Base-by-base conservation (phyloP, 768 basidiomycete species). In the Leccinum pellstonianum region DNA sequence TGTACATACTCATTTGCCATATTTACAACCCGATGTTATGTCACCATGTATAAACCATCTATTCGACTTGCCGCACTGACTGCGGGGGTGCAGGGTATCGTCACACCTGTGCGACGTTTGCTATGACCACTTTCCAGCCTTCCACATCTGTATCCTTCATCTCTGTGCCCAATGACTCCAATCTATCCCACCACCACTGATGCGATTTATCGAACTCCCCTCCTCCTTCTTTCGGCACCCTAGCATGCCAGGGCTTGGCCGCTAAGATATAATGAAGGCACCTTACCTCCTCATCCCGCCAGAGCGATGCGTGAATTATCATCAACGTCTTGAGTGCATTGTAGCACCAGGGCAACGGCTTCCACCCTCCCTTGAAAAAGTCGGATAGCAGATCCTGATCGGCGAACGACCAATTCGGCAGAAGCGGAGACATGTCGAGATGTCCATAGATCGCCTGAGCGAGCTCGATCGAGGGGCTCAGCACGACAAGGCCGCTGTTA, bases 351-450 rank as follows among this genome's bases (percentile, higher is more conserved):
- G 87, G 83, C 43, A 96, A 74, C 3, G 91, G 87, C 56, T 78
- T 81, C 91, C 92, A 95, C 70, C 74, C 85, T 17, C 87, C 89
- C 57, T 80, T 74, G 78, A 96, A 98, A 68, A 86, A 84, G 33
- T 81, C 83, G 1, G 95, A 83, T 29, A 98, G 83, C 31, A 97
- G 81, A 66, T 99, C 96, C 72, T 99, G 96, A 74, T 99, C 96
- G 1, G 93, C 87, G 72, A 98, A 97, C n/a, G 72, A 74, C 77
- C 82, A 87, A 0, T 76, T 76, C 5, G 79, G 60, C 7, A 90
- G 77, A 9, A 80, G 76, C 4, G 83, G 81, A 6, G 82, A 83
- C 4, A 77, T 82, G 55, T 64, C 23, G 31, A 75, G 57, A 83
- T 76, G 55, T 71, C 71, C 53, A 74, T 76, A 61, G 70, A 98